Conservation (phyloP, 768 basidiomycete species). For the Clitopilus hobsonii region DNA sequence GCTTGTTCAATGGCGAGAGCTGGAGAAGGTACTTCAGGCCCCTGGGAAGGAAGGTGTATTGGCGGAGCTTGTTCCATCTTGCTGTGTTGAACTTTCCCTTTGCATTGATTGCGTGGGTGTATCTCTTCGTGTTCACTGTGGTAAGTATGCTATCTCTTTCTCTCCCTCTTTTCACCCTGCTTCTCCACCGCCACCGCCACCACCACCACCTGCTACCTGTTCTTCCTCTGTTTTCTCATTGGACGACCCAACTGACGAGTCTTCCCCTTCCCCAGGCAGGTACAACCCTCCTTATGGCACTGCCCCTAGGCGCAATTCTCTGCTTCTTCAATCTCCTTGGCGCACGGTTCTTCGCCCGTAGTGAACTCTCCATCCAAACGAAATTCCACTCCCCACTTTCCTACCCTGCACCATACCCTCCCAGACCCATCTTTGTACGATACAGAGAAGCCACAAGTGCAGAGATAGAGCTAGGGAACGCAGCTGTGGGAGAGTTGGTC, state of each 20-base stretch:
- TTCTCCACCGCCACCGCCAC: too few species aligned
- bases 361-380: slow-evolving; percentile 70
- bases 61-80: slow-evolving; percentile 63
- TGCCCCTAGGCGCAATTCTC: slow-evolving; percentile 72
- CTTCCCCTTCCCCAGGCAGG: slow-evolving; percentile 46
- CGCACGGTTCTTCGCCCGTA: slow-evolving; percentile 64
- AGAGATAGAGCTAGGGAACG: slow-evolving; percentile 44
- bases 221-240: too few species aligned
- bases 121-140: slow-evolving; percentile 75
- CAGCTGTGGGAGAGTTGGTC: slow-evolving; percentile 23
- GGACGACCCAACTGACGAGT: too few species aligned
- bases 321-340: slow-evolving; percentile 78
- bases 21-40: slow-evolving; percentile 67
- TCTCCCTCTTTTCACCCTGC: neutral
- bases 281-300: slow-evolving; percentile 73
- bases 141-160: slow-evolving; percentile 38
- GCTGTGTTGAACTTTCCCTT: slow-evolving; percentile 75
- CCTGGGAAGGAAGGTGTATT: slow-evolving; percentile 51
- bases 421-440: slow-evolving; percentile 72
- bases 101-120: slow-evolving; percentile 74
- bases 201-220: too few species aligned
- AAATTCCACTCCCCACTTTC: slow-evolving; percentile 66
- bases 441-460: slow-evolving; percentile 40
- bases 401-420: slow-evolving; percentile 60
- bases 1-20: slow-evolving; percentile 27